A percentile compares a stretch with the other conserved stretches of the same genome.
Conservation (phyloP, 805 yeast species). For the Metschnikowia vanudenii region DNA sequence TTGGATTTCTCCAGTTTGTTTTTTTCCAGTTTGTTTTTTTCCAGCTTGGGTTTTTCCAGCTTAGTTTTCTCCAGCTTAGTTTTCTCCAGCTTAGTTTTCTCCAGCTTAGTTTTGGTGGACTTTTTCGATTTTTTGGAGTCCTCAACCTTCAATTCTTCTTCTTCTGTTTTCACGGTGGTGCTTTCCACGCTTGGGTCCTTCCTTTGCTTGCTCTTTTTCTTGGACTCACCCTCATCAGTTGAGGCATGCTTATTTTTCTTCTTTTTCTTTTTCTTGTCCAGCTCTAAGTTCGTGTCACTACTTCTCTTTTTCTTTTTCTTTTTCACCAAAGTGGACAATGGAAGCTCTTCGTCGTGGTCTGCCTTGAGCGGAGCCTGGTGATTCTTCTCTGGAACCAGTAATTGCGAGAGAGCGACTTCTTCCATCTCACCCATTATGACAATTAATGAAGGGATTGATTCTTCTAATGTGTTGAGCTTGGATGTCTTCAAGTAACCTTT, state of each 20-base stretch:
- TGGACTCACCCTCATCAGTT: not conserved
- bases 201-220: conserved; percentile 5
- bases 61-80: conserved; percentile 2
- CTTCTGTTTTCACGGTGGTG: conserved; percentile 13
- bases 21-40: too few relatives aligned
- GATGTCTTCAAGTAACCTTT: not conserved
- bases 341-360: conserved; percentile 3
- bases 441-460: not conserved
- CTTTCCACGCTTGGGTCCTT: not conserved
- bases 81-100: conserved; percentile 3
- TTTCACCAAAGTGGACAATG: conserved; percentile 4
- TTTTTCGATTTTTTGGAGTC: not conserved
- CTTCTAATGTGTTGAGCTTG: not conserved
- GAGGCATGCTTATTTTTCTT: conserved; percentile 3
- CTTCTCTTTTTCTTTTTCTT: conserved; percentile 4
- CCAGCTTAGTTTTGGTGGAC: conserved; percentile 5
- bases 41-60: conserved; percentile 4
- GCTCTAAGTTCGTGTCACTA: not conserved
- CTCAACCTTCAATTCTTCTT: conserved; percentile 19
- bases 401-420: conserved; percentile 22
- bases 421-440: conserved; percentile 30
- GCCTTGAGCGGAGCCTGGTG: not conserved
- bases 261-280: conserved; percentile 3
- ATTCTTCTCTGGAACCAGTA: conserved; percentile 3
- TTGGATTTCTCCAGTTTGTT: too few relatives aligned